These are phyloP conservation scores for Ceratobasidium sp. DNA, from an alignment of 1,284 basidiomycete genomes.

Conservation along the genomic window DNA sequence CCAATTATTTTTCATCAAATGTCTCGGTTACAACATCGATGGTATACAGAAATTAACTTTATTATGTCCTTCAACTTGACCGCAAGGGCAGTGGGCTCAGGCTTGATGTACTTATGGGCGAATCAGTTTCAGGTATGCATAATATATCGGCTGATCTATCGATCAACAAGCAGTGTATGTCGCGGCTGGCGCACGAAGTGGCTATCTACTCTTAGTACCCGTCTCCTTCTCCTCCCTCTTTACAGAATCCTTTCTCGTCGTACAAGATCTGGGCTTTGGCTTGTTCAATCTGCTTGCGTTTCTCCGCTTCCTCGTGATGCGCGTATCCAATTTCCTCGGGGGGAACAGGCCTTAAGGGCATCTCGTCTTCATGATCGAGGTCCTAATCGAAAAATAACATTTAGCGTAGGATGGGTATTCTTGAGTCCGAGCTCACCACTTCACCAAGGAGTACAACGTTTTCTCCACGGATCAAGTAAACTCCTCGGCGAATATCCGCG, in stretches of 20 bases:
- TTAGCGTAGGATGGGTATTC: conserved; percentile 36
- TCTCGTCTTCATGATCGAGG: conserved; percentile 88
- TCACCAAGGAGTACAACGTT: conserved; percentile 98
- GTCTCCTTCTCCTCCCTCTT: conserved; percentile 90
- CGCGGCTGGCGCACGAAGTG: too few species aligned
- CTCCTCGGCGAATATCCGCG: conserved; percentile 83
- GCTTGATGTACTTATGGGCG: too few species aligned
- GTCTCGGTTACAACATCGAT: too few species aligned
- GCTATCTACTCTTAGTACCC: conserved; percentile 63
- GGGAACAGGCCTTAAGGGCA: conserved; percentile 78
- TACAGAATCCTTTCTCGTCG: conserved; percentile 81
- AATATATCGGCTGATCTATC: too few species aligned
- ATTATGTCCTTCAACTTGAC: too few species aligned
- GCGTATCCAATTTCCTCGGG: conserved; percentile 70
- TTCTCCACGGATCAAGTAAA: conserved; percentile 96
- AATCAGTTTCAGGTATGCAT: too few species aligned
- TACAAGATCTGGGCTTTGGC: conserved; percentile 75
- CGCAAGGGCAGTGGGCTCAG: too few species aligned
- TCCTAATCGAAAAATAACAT: conserved; percentile 62
- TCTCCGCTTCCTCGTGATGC: conserved; percentile 72
- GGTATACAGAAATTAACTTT: too few species aligned
- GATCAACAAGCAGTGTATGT: too few species aligned
- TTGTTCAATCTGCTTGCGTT: conserved; percentile 73
- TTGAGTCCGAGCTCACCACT: conserved; percentile 72
- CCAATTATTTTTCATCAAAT: too few species aligned